Base-by-base conservation (phyloP, 345 rosid species). In the Stellera chamaejasme region DNA sequence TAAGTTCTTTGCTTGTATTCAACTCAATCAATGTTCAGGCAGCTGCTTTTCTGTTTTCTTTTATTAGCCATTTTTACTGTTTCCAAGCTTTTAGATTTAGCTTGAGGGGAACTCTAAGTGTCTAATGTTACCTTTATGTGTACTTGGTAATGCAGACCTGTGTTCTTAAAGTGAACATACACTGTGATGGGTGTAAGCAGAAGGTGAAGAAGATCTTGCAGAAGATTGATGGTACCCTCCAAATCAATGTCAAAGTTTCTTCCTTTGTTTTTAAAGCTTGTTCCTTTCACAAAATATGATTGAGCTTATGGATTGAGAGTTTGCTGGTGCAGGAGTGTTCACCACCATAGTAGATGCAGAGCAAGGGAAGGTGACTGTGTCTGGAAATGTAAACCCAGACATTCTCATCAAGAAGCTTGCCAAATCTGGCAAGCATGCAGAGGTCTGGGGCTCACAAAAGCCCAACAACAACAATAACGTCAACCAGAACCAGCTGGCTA, bases 171-270 rank as follows among this genome's bases (percentile, higher is more conserved):
- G 95, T 91, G 78, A 91, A 91, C 76, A 91, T 91, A 54, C 95
- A 88, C 69, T 91, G 98, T 63, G 96, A 88, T 77, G 98, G 98
- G 3, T 91, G 98, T 64, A 79, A 83, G 72, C 85, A 83, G 25
- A 85, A 88, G 72, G 96, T 91, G 66, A 85, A 88, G 87, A 88
- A 88, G 80, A 79, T 85, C 71, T 67, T 91, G 79, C 89, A 91
- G 68, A 91, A 85, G 71, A 91, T 91, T 47, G 96, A 91, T 55
- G 98, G 98, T 91, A 79, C 51, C 44, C 13, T 59, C 15, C 23
- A 19, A 19, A 19, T 19, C 23, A 19, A 19, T 19, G 23, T 4
- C 13, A 48, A 32, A 52, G 55, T n/a, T 2, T 13, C 16, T 2
- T 52, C 25, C 9, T 32, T 32, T 52, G 23, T n/a, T 32, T n/a